Percentiles rank a stretch among this genome's conserved stretches.
These are phyloP conservation scores for Vaccinium darrowii DNA, from an alignment of 148 eudicot genomes.

Conservation along the genomic window DNA sequence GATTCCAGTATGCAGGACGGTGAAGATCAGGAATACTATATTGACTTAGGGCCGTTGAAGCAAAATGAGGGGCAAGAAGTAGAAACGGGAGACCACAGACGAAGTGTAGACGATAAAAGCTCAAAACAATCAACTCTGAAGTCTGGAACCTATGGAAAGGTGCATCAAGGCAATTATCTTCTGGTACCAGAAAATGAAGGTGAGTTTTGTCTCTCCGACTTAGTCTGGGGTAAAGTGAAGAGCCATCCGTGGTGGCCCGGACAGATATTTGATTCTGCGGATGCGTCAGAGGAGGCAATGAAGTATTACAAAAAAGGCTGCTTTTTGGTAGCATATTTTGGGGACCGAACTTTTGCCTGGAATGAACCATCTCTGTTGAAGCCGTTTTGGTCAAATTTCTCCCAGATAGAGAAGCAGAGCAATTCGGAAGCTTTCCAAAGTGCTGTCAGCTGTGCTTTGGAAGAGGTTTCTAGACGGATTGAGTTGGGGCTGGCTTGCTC, in stretches of 20 bases:
- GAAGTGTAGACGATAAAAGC: constrained; percentile 31
- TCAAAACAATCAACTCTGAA: constrained; percentile 24
- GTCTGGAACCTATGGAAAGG: constrained; percentile 30
- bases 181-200: constrained; percentile 58
- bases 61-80: constrained; percentile 28
- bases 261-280: constrained; percentile 74
- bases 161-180: constrained; percentile 42
- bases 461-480: constrained; percentile 75
- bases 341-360: constrained; percentile 91
- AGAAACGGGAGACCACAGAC: constrained; percentile 27
- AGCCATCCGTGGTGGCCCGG: constrained; percentile 99
- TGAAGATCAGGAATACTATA: constrained; percentile 25
- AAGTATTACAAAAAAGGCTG: constrained; percentile 69
- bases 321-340: constrained; percentile 88
- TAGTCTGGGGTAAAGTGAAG: constrained; percentile 94
- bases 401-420: constrained; percentile 75
- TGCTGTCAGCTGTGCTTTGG: constrained; percentile 78
- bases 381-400: constrained; percentile 70
- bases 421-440: constrained; percentile 68
- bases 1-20: constrained; percentile 15
- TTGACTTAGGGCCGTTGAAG: constrained; percentile 18
- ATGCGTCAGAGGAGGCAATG: constrained; percentile 89
- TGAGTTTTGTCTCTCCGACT: constrained; percentile 55
- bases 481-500: constrained; percentile 80
- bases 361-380: constrained; percentile 66